Evolutionary conservation across 2,329 filamentous ascomycete genomes (phyloP).

Genomic region (Eurotiales sp.): DNA sequence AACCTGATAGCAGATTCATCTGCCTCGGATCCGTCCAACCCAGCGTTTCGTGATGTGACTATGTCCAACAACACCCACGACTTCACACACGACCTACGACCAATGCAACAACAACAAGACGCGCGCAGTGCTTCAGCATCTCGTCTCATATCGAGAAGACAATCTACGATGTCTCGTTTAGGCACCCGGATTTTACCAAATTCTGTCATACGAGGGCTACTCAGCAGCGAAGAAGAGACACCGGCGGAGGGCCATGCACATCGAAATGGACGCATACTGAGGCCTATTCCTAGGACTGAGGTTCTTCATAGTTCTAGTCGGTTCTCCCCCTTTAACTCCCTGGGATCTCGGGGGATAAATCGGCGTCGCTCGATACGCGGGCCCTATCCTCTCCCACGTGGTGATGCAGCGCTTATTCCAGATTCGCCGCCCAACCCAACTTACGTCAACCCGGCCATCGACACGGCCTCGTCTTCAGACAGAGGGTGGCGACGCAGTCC

Average conservation of each 20-base stretch:
- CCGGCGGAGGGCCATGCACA: conserved; percentile 43
- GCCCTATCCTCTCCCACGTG: conserved; percentile 38
- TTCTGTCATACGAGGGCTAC: conserved; percentile 40
- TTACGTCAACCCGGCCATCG: conserved; percentile 24
- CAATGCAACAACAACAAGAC: conserved; percentile 2
- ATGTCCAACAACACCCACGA: conserved; percentile 1
- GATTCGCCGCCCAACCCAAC: conserved; percentile 26
- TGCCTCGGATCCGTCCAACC: neutral
- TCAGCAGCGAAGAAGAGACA: conserved; percentile 45
- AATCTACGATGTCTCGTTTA: conserved; percentile 47
- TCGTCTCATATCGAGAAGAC: conserved; percentile 35
- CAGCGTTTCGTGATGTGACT: conserved; percentile 4
- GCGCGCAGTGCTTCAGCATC: conserved; percentile 8
- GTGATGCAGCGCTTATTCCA: conserved; percentile 29
- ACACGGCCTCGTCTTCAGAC: conserved; percentile 25
- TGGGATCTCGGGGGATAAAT: conserved; percentile 37
- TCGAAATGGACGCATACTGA: conserved; percentile 40
- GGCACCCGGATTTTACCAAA: conserved; percentile 47
- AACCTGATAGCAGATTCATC: conserved; percentile 11
- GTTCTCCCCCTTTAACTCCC: conserved; percentile 39
- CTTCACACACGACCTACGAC: conserved; percentile 20
- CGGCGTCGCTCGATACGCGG: conserved; percentile 38
- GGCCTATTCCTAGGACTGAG: conserved; percentile 34
- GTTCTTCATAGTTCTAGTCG: conserved; percentile 28
- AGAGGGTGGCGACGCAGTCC: conserved; percentile 38